phyloP scores from a whole-genome alignment of 2,329 filamentous ascomycete species.

The Penicillium janthinellum region DNA sequence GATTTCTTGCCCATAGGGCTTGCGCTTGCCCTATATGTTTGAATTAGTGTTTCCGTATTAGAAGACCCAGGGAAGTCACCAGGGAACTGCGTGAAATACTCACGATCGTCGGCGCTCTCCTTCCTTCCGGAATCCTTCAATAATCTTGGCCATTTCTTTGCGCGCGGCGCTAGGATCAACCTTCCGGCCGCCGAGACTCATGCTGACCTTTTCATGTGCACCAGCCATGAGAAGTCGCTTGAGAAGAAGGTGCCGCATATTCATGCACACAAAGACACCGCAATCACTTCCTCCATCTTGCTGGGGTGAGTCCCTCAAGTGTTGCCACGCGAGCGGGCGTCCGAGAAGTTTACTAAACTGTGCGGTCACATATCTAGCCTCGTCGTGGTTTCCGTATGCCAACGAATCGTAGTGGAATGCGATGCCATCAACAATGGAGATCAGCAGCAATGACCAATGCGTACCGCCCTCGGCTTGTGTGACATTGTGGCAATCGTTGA shows the following conservation, averaged over 20 bases:
- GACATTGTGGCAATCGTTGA: constrained; percentile 83
- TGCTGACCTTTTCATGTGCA: constrained; percentile 82
- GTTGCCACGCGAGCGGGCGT: constrained; percentile 69
- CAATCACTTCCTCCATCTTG: constrained; percentile 94
- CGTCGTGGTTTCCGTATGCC: constrained; percentile 70
- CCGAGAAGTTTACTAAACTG: constrained; percentile 72
- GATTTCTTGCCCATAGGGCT: constrained; percentile 29
- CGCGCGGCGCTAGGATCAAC: constrained; percentile 78
- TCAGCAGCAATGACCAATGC: constrained; percentile 92
- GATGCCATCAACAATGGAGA: constrained; percentile 82
- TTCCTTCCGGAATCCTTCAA: constrained; percentile 83
- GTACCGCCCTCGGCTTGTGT: constrained; percentile 82
- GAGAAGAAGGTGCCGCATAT: constrained; percentile 91
- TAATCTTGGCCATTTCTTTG: constrained; percentile 89
- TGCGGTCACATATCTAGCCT: constrained; percentile 69
- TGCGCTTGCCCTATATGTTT: constrained; percentile 17
- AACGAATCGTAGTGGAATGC: constrained; percentile 97
- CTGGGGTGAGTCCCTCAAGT: constrained; percentile 81
- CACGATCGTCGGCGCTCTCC: constrained; percentile 81
- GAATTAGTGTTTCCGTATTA: neutral
- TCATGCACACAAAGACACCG: constrained; percentile 91
- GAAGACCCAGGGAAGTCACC: neutral
- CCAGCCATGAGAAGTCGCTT: constrained; percentile 79
- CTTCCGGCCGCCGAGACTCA: constrained; percentile 85
- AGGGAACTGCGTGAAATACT: constrained; percentile 44